These are phyloP conservation scores for Mycena vulgaris DNA, from an alignment of 768 basidiomycete species.

Conservation along the genomic window DNA sequence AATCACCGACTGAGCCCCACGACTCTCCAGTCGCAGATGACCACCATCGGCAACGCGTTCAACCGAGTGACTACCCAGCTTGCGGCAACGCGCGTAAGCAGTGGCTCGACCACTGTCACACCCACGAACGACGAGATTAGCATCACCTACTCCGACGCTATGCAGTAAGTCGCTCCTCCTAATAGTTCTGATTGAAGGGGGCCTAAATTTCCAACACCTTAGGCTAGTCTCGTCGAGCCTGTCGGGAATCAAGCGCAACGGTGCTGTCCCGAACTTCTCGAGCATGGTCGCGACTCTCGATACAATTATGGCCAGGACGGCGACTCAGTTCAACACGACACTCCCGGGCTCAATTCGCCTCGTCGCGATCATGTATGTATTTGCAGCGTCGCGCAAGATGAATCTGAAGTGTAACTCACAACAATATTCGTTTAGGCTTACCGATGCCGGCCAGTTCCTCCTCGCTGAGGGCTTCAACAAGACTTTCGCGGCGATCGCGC, in stretches of 20 bases:
- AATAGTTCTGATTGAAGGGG: background rate
- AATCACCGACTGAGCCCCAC: constrained; percentile 44
- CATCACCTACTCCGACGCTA: constrained; percentile 46
- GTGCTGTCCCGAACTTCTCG: constrained; percentile 46
- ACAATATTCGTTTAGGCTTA: constrained; percentile 42
- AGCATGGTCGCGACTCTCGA: constrained; percentile 47
- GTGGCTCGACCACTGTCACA: constrained; percentile 48
- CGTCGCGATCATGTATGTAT: constrained; percentile 51
- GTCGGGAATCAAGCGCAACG: constrained; percentile 45
- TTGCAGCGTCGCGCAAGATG: background rate
- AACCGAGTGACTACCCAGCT: constrained; percentile 41
- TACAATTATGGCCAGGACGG: constrained; percentile 44
- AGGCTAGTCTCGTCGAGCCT: constrained; percentile 49
- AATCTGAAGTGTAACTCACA: no score
- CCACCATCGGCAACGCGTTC: constrained; percentile 46
- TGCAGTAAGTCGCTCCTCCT: constrained; percentile 45
- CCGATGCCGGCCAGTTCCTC: constrained; percentile 55
- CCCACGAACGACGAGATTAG: constrained; percentile 56
- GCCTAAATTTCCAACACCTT: background rate
- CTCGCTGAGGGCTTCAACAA: constrained; percentile 49
- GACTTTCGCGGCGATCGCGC: constrained; percentile 51
- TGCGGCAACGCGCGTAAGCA: constrained; percentile 45
- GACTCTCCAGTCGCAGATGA: constrained; percentile 47
- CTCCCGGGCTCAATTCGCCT: constrained; percentile 44
- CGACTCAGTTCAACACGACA: constrained; percentile 49